Evolutionary conservation across 208 protist species (phyloP).

Genomic region (Herpetomonas muscarum): DNA sequence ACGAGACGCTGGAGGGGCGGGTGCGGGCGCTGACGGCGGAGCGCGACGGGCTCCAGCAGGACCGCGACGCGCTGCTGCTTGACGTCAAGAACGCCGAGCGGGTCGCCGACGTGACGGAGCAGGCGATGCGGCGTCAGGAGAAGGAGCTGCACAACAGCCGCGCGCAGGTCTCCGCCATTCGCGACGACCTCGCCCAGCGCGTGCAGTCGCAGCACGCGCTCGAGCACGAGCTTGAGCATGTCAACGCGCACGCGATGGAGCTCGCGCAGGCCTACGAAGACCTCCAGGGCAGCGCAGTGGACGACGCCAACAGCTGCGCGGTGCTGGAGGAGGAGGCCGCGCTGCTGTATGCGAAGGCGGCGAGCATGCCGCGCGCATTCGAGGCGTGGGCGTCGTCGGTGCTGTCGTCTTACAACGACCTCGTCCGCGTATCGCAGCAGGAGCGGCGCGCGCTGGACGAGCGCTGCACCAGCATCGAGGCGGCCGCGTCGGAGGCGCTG

Average conservation of each 20-base stretch:
- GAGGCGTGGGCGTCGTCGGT: slow-evolving; percentile 29
- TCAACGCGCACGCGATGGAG: slow-evolving; percentile 34
- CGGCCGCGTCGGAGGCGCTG: slow-evolving; percentile 53
- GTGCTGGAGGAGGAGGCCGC: slow-evolving; percentile 28
- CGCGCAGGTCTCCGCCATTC: slow-evolving; percentile 31
- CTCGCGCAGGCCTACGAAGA: slow-evolving; percentile 33
- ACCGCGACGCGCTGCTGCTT: slow-evolving; percentile 43
- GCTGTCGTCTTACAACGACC: slow-evolving; percentile 18
- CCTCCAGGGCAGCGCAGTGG: slow-evolving; percentile 21
- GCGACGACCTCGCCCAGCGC: slow-evolving; percentile 46
- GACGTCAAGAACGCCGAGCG: slow-evolving; percentile 28
- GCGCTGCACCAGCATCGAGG: slow-evolving; percentile 55
- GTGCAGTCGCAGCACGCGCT: slow-evolving; percentile 34
- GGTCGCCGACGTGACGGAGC: slow-evolving; percentile 38
- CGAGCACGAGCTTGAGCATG: slow-evolving; percentile 42
- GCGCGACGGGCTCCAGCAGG: slow-evolving; percentile 29
- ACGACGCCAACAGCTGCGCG: slow-evolving; percentile 5
- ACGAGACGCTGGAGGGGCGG: slow-evolving; percentile 30
- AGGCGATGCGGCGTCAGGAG: slow-evolving; percentile 40
- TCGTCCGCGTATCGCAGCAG: slow-evolving; percentile 26
- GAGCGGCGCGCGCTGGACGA: slow-evolving; percentile 28
- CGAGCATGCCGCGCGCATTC: slow-evolving; percentile 33
- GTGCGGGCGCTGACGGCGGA: slow-evolving; percentile 22
- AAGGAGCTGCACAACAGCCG: slow-evolving; percentile 35
- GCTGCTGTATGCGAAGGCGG: slow-evolving; percentile 49